Evolutionary conservation across 2,329 filamentous ascomycete species (phyloP), one percentile per base, ranked within the genome.

Genomic region (Niveomyces coronatus): DNA sequence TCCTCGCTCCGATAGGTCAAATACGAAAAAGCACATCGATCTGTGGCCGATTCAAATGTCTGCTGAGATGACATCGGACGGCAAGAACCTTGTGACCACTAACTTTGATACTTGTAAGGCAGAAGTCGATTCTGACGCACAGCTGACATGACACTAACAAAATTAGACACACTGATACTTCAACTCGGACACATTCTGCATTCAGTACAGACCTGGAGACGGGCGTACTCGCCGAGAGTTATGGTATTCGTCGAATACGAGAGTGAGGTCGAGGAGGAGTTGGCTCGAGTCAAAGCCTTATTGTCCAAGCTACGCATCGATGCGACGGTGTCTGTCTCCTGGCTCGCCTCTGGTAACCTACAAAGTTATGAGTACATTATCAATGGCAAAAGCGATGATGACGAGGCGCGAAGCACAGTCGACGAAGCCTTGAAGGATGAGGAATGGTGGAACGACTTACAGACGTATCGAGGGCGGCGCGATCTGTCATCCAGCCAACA

Each of bases 41-140:
- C 63, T 94, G 4, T 94, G 86, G 86, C 86, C 86, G 0, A 91
- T 94, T 37, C 87, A 94, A 47, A 94, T 94, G 85, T 89, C 85
- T 5, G 85, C 85, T 1, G 84, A 89, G 49, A 74, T 91, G 23
- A 74, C 76, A 1, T 67, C 80, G 1, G 77, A 81, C 45, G 71
- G 70, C 1, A 74, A 76, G 52, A 78, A 70, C 45, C 68, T 91
- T 5, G 58, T 89, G 39, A 93, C 86, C 1, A 91, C 84, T 0
- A 94, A 94, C 47, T 93, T 94, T 55, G 86, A 94, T 55, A 94
- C 86, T 0, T 93, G 87, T 70, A 76, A 60, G 73, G 58, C 10
- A 24, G 22, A 11, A 24, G 11, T 7, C 11, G n/a, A 24, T 4
- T 8, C 14, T 14, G 9, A 31, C 3, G 5, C 8, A 18, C 4